A percentile compares a stretch with the other conserved stretches of the same genome.
Evolutionary conservation across 1,284 basidiomycete species (phyloP).

Genomic region (Ganoderma lingzhi): DNA sequence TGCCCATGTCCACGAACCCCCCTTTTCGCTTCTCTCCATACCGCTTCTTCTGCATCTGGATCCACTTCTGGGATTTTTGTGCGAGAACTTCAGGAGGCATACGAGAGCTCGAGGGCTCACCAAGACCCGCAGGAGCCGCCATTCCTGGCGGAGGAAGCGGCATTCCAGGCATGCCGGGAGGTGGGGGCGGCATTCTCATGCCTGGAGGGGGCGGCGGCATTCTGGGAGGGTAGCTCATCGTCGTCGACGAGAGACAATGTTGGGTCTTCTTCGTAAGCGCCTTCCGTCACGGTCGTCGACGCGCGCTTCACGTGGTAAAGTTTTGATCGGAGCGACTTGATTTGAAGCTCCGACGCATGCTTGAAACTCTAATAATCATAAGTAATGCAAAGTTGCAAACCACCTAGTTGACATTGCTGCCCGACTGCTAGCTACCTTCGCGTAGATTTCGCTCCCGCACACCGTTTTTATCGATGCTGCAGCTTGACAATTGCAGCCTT

Average conservation of each 20-base stretch:
- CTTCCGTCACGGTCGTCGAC: constrained; percentile 21
- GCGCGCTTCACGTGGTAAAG: constrained; percentile 29
- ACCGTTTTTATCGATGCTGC: neutral
- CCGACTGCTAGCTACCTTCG: no score
- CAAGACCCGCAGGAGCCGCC: constrained; percentile 41
- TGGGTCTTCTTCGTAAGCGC: constrained; percentile 28
- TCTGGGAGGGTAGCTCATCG: constrained; percentile 45
- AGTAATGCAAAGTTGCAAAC: no score
- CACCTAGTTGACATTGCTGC: no score
- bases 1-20: constrained; percentile 92
- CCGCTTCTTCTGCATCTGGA: constrained; percentile 90
- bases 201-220: constrained; percentile 57
- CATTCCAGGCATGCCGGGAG: constrained; percentile 74
- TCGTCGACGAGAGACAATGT: constrained; percentile 37
- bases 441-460: no score
- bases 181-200: constrained; percentile 54
- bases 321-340: neutral
- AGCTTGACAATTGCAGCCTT: neutral
- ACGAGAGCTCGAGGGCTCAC: constrained; percentile 59
- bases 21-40: constrained; percentile 91
- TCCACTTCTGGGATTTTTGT: constrained; percentile 93
- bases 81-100: constrained; percentile 83
- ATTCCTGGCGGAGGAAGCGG: constrained; percentile 55
- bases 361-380: neutral
- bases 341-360: neutral